Base-by-base conservation (phyloP, 2,329 filamentous ascomycete genomes). In the Aspergillus flavus region DNA sequence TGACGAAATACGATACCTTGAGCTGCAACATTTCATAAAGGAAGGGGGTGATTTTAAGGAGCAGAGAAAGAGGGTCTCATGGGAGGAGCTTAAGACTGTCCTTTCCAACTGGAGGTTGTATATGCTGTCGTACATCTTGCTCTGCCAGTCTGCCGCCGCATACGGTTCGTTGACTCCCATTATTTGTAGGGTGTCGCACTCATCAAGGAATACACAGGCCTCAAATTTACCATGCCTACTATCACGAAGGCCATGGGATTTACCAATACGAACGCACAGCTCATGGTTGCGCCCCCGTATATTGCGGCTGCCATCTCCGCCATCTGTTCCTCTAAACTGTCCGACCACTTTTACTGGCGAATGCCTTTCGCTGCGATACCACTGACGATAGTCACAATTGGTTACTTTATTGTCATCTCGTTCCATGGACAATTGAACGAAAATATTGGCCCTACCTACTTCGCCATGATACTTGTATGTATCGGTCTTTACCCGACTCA, bases 161-260 rank as follows among this genome's bases (percentile, higher is more conserved):
- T 71, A 72, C 23, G 67, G 66, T 71, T 64, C 43, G 57, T 66
- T 19, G 14, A 36, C 34, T 1, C 34, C 6, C 64, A 41, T 62
- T 63, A 19, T 6, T 6, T 16, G 34, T 36, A 14, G 54, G 63
- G 14, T 6, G 5, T 65, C 6, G 53, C 34, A 69, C 67, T 74
- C 0, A 66, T 74, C 9, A 55, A 19, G 1, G 76, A 41, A 9
- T 9, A 19, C 3, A 7, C 73, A 68, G 75, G 74, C 14, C 76
- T 74, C 14, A 78, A 76, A 10, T 73, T 78, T 41, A 76, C 76
- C 26, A 66, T 77, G 1, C 77, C 77, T 0, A 75, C 73, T 2
- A 79, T 79, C 32, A 79, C 78, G 45, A 74, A 75, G 55, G 71
- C 73, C 21, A 69, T 79, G 63, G 77, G 77, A 2, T 79, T 76